Evolutionary conservation across 2,329 filamentous ascomycete species (phyloP).

Genomic region (Colletotrichum melonis): DNA sequence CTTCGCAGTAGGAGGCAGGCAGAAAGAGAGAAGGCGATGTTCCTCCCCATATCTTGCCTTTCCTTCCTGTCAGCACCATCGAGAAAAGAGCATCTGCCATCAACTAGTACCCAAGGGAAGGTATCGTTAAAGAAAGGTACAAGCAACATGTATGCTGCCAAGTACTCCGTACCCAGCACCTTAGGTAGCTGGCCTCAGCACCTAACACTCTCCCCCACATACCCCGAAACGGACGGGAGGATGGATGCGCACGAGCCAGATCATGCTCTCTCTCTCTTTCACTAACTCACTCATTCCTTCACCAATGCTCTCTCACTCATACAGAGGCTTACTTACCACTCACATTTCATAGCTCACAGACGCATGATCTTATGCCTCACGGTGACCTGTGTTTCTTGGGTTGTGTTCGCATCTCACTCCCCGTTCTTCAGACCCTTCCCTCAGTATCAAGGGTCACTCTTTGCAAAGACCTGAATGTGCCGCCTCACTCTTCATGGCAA

Average conservation of each 20-base stretch:
- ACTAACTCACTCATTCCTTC: neutral
- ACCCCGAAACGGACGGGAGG: slow-evolving; percentile 34
- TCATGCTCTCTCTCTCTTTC: neutral
- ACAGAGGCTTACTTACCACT: neutral
- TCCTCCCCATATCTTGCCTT: neutral
- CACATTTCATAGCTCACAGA: neutral
- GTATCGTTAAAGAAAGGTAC: no score
- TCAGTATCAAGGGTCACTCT: neutral
- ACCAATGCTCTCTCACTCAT: neutral
- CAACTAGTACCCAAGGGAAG: no score
- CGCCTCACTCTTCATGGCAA: neutral
- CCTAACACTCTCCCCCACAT: slow-evolving; percentile 15
- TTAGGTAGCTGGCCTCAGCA: neutral
- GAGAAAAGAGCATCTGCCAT: neutral
- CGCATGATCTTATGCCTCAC: neutral
- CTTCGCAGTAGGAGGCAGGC: neutral
- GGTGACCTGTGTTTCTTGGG: neutral
- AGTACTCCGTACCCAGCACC: neutral
- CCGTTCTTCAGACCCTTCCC: neutral
- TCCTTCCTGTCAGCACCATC: neutral
- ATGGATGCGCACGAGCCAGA: slow-evolving; percentile 15
- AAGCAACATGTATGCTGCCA: neutral
- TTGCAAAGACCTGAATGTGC: neutral
- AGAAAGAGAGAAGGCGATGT: neutral
- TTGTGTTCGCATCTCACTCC: neutral